Percentiles rank a stretch among this genome's conserved stretches.
Conservation (phyloP, 805 yeast species). For the Myxozyma mucilagina region DNA sequence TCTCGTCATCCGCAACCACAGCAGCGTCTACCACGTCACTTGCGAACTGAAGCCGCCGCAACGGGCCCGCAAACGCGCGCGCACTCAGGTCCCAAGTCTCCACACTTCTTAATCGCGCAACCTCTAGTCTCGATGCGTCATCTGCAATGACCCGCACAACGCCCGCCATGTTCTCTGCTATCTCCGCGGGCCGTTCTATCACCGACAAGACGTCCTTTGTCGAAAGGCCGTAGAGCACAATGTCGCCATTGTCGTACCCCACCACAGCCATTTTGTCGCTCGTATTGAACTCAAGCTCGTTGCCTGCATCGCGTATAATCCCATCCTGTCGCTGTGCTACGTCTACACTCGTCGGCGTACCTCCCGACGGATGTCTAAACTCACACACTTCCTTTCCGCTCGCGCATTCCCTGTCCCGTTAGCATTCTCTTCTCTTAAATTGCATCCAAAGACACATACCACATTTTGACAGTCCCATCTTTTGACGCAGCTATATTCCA, state of each 20-base stretch:
- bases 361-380: conserved; percentile 35
- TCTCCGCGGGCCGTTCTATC: background rate
- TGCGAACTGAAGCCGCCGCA: conserved; percentile 1
- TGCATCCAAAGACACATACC: conserved; percentile 51
- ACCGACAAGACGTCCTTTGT: conserved; percentile 7
- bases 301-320: conserved; percentile 19
- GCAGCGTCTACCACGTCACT: background rate
- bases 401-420: conserved; percentile 45
- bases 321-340: conserved; percentile 38
- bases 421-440: background rate
- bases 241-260: conserved; percentile 42
- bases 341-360: conserved; percentile 6
- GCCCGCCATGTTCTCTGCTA: background rate
- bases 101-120: conserved; percentile 8
- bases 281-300: conserved; percentile 51
- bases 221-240: conserved; percentile 19
- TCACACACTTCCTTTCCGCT: conserved; percentile 49
- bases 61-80: conserved; percentile 7
- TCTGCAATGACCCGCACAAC: background rate
- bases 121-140: background rate
- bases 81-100: conserved; percentile 24
- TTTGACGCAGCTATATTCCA: conserved; percentile 27
- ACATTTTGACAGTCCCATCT: conserved; percentile 56
- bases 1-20: background rate
- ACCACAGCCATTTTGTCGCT: conserved; percentile 42